Evolutionary conservation across 78 protist genomes (phyloP).

Genomic region (Dictyostelium brefeldianum): DNA sequence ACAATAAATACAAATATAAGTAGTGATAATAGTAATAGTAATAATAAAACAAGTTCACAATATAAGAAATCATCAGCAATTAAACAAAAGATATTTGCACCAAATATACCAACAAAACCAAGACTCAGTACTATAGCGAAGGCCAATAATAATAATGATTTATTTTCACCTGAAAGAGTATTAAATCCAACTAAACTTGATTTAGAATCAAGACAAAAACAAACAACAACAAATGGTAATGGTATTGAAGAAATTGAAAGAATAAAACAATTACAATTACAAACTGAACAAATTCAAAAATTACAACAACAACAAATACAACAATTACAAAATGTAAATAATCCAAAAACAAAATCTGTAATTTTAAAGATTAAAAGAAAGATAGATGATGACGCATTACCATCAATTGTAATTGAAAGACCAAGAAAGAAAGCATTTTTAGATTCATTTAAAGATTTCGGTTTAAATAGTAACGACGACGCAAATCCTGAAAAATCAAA

Average conservation of each 20-base stretch:
- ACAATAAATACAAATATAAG: neutral
- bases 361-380: conserved; percentile 72
- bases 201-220: neutral
- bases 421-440: conserved; percentile 66
- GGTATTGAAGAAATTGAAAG: neutral
- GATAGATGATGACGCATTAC: conserved; percentile 66
- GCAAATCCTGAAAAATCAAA: neutral
- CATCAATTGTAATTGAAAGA: conserved; percentile 66
- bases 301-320: conserved; percentile 15
- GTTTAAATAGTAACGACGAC: neutral
- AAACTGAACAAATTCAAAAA: neutral
- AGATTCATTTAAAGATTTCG: conserved; percentile 61
- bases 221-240: neutral
- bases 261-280: neutral
- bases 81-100: conserved; percentile 40
- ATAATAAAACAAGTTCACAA: neutral
- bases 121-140: no score
- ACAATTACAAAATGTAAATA: neutral
- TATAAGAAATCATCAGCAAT: neutral
- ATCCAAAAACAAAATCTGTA: conserved; percentile 1
- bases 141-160: neutral
- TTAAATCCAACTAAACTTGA: conserved; percentile 25
- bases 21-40: neutral
- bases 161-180: conserved; percentile 7
- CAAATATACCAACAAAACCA: conserved; percentile 25